phyloP scores from a whole-genome alignment of 352 stramenopile genomes.

The Phytophthora foliorum region DNA sequence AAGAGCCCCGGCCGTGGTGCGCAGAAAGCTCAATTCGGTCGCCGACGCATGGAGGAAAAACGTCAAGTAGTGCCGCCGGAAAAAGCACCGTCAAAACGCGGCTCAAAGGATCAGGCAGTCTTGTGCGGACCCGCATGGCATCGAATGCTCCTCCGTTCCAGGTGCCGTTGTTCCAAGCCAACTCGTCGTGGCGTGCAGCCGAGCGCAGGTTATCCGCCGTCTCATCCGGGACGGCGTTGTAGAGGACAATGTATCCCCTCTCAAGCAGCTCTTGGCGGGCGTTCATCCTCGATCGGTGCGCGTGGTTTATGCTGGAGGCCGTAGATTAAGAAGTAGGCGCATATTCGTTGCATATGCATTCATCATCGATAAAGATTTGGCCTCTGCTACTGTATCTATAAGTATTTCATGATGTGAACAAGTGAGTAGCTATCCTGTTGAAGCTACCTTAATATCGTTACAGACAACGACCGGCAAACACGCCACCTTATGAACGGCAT shows the following conservation, averaged over 20 bases:
- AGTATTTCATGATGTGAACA: no score
- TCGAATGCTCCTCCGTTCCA: not conserved
- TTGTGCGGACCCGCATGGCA: not conserved
- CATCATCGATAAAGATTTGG: no score
- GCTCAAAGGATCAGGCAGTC: not conserved
- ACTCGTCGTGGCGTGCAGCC: not conserved
- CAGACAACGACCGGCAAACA: not conserved
- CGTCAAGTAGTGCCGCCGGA: not conserved
- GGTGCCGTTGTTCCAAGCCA: not conserved
- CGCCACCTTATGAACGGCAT: no score
- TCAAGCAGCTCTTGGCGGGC: not conserved
- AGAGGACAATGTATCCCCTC: not conserved
- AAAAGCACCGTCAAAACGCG: not conserved
- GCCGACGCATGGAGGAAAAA: not conserved
- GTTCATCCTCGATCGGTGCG: no score
- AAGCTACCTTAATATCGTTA: no score
- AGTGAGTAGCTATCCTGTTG: no score
- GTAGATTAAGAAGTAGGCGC: no score
- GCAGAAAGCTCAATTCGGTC: not conserved
- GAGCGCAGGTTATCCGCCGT: not conserved
- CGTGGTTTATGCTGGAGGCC: no score
- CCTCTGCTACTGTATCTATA: no score
- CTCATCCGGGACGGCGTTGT: not conserved
- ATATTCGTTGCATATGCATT: no score
- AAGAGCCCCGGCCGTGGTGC: not conserved